These are phyloP conservation scores for Hypholoma sublateritium DNA, from an alignment of 768 basidiomycete genomes.

Conservation along the genomic window DNA sequence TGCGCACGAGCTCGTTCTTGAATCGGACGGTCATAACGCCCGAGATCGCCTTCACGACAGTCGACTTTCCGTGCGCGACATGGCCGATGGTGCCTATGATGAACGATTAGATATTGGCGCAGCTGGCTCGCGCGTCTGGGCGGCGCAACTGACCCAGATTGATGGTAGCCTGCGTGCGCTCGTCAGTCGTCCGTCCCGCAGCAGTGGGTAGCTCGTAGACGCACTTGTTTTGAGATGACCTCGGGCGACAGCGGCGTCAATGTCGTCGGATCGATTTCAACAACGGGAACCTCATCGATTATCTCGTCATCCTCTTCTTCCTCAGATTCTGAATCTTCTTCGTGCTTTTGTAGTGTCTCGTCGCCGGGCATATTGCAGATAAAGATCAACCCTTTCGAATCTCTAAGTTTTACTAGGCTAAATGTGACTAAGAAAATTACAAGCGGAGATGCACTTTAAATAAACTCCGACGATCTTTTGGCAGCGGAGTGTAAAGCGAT, in stretches of 20 bases:
- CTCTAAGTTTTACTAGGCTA: slow-evolving; percentile 1
- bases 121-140: slow-evolving; percentile 1
- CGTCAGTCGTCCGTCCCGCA: neutral
- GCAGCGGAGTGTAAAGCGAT: neutral
- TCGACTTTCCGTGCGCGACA: slow-evolving; percentile 97
- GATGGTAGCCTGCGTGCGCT: slow-evolving; percentile 75
- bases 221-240: slow-evolving; percentile 88
- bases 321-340: slow-evolving; percentile 72
- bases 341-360: slow-evolving; percentile 62
- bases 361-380: slow-evolving; percentile 58
- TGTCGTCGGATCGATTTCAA: slow-evolving; percentile 79
- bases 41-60: slow-evolving; percentile 97
- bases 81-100: slow-evolving; percentile 91
- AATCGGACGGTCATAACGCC: slow-evolving; percentile 98
- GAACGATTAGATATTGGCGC: slow-evolving; percentile 4
- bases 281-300: slow-evolving; percentile 53
- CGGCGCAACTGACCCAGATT: slow-evolving; percentile 66
- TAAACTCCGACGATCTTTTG: neutral
- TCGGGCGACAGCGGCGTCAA: slow-evolving; percentile 88
- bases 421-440: slow-evolving; percentile 4
- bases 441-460: neutral
- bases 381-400: neutral
- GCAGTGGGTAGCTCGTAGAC: slow-evolving; percentile 19
- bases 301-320: slow-evolving; percentile 58
- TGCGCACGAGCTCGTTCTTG: slow-evolving; percentile 98